phyloP scores from a whole-genome alignment of 2,329 filamentous ascomycete genomes.

The Aspergillus vadensis region DNA sequence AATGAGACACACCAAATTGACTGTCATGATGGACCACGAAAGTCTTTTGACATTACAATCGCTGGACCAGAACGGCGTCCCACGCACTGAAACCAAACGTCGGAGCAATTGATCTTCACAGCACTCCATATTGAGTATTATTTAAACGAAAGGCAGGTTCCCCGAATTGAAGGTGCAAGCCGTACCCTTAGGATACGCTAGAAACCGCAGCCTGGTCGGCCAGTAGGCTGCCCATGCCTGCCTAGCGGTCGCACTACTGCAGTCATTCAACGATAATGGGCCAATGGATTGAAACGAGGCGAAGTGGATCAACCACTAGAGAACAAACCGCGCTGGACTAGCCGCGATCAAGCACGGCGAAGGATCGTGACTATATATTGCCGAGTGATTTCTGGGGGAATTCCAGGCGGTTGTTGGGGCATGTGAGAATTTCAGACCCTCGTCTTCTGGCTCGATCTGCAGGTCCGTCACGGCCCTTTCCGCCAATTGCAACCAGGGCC shows the following conservation, averaged over 20 bases:
- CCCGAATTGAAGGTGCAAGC: slow-evolving; percentile 8
- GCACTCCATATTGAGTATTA: not conserved
- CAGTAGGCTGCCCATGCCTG: slow-evolving; percentile 6
- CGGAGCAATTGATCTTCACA: not conserved
- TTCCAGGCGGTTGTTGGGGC: slow-evolving; percentile 5
- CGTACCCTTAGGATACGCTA: not conserved
- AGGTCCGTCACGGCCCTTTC: slow-evolving; percentile 6
- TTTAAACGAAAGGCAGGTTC: slow-evolving; percentile 13
- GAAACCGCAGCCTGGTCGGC: not conserved
- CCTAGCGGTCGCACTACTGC: slow-evolving; percentile 5
- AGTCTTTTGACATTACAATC: not conserved
- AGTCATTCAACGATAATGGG: slow-evolving; percentile 3
- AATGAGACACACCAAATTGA: not conserved
- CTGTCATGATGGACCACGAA: not conserved
- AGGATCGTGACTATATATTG: slow-evolving; percentile 5
- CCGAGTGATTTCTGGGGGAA: not conserved
- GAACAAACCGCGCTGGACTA: slow-evolving; percentile 10
- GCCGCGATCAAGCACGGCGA: slow-evolving; percentile 13
- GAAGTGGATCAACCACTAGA: not conserved
- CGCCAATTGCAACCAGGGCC: not conserved
- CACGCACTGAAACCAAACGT: not conserved
- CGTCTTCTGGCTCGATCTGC: slow-evolving; percentile 7
- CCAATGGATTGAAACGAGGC: slow-evolving; percentile 6
- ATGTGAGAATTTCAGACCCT: slow-evolving; percentile 6
- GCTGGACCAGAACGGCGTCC: not conserved